These are phyloP conservation scores for Toxicodendron radicans DNA, from an alignment of 345 rosid genomes.

Conservation along the genomic window DNA sequence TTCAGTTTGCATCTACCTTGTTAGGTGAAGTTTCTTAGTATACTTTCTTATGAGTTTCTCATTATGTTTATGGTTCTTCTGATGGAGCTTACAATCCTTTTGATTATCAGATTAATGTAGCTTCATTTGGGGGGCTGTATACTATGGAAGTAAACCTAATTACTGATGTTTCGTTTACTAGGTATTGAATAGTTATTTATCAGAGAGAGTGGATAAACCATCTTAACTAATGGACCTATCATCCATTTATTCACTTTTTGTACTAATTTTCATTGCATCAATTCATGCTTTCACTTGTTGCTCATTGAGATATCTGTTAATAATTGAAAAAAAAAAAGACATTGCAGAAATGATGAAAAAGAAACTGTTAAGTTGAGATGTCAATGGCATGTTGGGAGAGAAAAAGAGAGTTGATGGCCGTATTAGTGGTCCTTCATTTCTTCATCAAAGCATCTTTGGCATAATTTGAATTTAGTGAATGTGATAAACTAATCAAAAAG, in stretches of 20 bases:
- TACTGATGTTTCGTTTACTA: background rate
- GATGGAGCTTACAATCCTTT: background rate
- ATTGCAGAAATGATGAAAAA: background rate
- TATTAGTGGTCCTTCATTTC: background rate
- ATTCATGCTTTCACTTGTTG: background rate
- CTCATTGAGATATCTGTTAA: background rate
- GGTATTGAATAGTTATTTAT: background rate
- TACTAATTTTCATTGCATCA: background rate
- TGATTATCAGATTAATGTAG: background rate
- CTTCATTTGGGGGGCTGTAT: background rate
- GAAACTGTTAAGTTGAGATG: background rate
- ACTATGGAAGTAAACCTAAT: background rate
- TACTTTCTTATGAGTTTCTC: background rate
- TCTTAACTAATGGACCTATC: background rate
- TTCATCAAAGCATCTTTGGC: background rate
- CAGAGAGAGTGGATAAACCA: background rate
- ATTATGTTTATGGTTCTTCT: constrained; percentile 2
- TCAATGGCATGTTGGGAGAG: background rate
- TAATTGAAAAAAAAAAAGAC: constrained; percentile 5
- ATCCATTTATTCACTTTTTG: background rate
- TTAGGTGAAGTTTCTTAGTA: background rate
- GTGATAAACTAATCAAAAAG: background rate
- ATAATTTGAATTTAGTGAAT: background rate
- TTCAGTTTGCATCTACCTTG: background rate
- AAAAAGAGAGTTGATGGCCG: background rate